phyloP scores from a whole-genome alignment of 1,284 basidiomycete genomes.

The Apiotrichum laibachii region DNA sequence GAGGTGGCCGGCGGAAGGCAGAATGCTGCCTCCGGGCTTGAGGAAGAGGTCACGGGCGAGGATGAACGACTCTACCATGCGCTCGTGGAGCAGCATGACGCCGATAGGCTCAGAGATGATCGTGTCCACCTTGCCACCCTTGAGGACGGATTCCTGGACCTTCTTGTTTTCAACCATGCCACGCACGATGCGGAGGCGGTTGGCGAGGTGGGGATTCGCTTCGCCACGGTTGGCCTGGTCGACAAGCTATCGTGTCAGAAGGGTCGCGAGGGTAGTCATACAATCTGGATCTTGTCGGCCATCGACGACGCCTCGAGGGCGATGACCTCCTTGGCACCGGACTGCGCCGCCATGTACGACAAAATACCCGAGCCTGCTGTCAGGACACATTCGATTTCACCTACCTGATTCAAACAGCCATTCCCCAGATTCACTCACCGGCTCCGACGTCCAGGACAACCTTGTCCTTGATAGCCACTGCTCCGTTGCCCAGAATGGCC shows the following conservation, averaged over 20 bases:
- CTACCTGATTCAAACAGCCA: neutral
- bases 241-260: conserved; percentile 36
- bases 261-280: conserved; percentile 24
- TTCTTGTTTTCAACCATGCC: conserved; percentile 48
- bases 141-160: conserved; percentile 40
- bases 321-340: conserved; percentile 54
- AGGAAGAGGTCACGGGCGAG: conserved; percentile 54
- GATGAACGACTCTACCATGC: conserved; percentile 56
- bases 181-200: conserved; percentile 41
- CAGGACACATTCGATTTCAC: too few relatives aligned
- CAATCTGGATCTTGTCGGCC: conserved; percentile 53
- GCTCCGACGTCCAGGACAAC: conserved; percentile 54
- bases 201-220: conserved; percentile 41
- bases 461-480: conserved; percentile 46
- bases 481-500: conserved; percentile 51
- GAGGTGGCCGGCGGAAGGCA: conserved; percentile 53
- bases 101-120: conserved; percentile 57
- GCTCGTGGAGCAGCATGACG: conserved; percentile 55
- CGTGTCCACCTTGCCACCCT: conserved; percentile 53
- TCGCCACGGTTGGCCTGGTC: conserved; percentile 42
- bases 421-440: conserved; percentile 30
- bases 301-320: conserved; percentile 56
- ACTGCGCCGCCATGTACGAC: conserved; percentile 55
- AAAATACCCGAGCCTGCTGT: conserved; percentile 55
- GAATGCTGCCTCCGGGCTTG: conserved; percentile 53